These are phyloP conservation scores for Fusarium pseudoanthophilum DNA, from an alignment of 2,329 filamentous ascomycete genomes.

Conservation along the genomic window DNA sequence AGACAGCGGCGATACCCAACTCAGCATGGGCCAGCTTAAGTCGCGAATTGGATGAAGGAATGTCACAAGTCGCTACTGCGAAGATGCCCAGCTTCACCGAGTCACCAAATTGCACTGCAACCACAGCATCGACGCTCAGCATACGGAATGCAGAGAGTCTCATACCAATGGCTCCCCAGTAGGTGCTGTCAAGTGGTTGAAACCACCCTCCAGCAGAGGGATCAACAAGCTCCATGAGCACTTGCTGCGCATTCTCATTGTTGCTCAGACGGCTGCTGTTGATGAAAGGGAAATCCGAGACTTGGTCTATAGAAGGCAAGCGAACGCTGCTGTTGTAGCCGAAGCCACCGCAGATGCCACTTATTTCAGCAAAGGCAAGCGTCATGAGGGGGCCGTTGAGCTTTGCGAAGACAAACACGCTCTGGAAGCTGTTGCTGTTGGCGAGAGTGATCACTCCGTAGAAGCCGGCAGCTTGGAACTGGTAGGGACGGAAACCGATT, in stretches of 20 bases:
- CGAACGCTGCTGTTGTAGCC: constrained; percentile 53
- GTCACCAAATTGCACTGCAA: constrained; percentile 48
- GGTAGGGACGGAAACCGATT: constrained; percentile 50
- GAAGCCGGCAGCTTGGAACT: constrained; percentile 53
- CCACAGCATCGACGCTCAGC: constrained; percentile 50
- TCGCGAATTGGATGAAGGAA: constrained; percentile 37
- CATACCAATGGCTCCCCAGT: constrained; percentile 54
- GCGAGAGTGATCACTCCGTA: constrained; percentile 46
- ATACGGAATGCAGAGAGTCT: constrained; percentile 53
- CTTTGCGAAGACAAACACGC: constrained; percentile 52
- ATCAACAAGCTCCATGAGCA: background rate
- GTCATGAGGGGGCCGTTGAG: constrained; percentile 53
- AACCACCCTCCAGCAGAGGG: constrained; percentile 46
- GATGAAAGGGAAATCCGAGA: constrained; percentile 38
- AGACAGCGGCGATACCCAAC: constrained; percentile 48
- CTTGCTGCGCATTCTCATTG: background rate
- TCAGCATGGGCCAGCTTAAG: constrained; percentile 51
- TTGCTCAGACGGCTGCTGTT: background rate
- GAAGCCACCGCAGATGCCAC: constrained; percentile 51
- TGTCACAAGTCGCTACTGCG: constrained; percentile 45
- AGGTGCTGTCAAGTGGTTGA: constrained; percentile 40
- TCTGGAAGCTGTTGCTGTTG: constrained; percentile 37
- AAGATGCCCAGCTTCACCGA: constrained; percentile 50
- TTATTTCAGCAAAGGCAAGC: constrained; percentile 52
- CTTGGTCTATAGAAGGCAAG: constrained; percentile 42